Evolutionary conservation across 305 asterid genomes (phyloP), one percentile per base, ranked within the genome.

Genomic region (Striga hermonthica): DNA sequence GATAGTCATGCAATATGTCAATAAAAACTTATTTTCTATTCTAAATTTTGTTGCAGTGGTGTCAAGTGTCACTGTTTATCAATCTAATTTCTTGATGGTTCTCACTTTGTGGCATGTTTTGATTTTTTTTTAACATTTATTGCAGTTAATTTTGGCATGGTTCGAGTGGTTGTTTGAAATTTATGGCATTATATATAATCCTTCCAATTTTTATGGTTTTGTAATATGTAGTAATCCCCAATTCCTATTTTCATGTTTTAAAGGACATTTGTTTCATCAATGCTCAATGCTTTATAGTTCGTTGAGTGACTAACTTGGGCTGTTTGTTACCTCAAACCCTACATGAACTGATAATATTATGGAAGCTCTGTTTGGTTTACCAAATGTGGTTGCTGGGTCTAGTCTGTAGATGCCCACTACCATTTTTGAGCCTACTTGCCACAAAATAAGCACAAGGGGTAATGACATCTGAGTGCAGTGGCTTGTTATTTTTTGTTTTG

Each of bases 401-500:
- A 22, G 60, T 22, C 31, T 22, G 16, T 50, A 50, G 3, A 43
- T 71, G 22, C 58, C 16, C 56, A 49, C 60, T 39, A 57, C 52
- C 10, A 45, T 57, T 7, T 55, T 14, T 43, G 12, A 61, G 69
- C 56, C 48, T 48, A 7, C 38, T 50, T 43, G 13, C 56, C 60
- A 72, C 44, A 52, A 28, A 44, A 45, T 56, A 55, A 15, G 60
- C n/a, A 48, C 9, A 53, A 41, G 15, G 52, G 38, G 37, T 31
- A 65, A 50, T 35, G 54, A 16, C 57, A 22, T 58, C 65, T 36
- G 71, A 69, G 45, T 55, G 67, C 44, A 45, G 44, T 53, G 6
- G 57, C 28, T 57, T 54, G 39, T 53, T 31, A 41, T 62, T 31
- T 61, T 54, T 55, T 12, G 66, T 43, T 38, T 68, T 16, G 50